Percentiles rank a stretch among this genome's conserved stretches.
phyloP scores from a whole-genome alignment of 441 rosid species.

The Lepidium campestre region DNA sequence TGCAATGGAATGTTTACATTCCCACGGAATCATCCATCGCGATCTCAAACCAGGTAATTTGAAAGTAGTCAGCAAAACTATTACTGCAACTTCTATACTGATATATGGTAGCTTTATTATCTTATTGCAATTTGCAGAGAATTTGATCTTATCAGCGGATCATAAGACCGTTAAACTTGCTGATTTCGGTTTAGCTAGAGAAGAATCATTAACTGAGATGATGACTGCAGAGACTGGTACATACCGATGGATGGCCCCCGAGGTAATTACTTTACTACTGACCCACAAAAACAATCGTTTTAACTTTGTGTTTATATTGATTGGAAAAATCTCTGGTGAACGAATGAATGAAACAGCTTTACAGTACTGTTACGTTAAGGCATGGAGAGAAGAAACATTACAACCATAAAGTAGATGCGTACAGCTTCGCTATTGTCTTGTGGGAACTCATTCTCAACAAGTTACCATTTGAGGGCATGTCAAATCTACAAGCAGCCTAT shows the following conservation, averaged over 20 bases:
- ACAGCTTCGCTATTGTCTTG: constrained; percentile 89
- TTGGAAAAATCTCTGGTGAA: background rate
- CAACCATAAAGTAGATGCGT: constrained; percentile 90
- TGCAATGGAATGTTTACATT: constrained; percentile 93
- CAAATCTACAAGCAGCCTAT: constrained; percentile 96
- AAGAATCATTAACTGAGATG: constrained; percentile 96
- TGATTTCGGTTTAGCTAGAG: constrained; percentile 96
- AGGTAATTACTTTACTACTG: constrained; percentile 39
- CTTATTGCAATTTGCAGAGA: constrained; percentile 46
- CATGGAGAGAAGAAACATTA: constrained; percentile 97
- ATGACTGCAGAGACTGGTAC: constrained; percentile 99
- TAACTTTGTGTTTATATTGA: background rate
- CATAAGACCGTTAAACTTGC: constrained; percentile 82
- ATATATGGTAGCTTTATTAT: background rate
- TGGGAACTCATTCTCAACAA: constrained; percentile 95
- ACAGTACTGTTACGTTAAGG: constrained; percentile 89
- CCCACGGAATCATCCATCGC: constrained; percentile 94
- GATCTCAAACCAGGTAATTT: constrained; percentile 90
- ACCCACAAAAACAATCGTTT: background rate
- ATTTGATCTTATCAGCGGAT: constrained; percentile 80
- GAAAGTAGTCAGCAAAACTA: background rate
- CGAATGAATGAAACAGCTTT: constrained; percentile 51
- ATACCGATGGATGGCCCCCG: constrained; percentile 99
- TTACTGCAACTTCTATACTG: background rate
- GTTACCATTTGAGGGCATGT: constrained; percentile 99